Conservation (phyloP, 2,329 filamentous ascomycete species). For the Phaeomoniella chlamydospora region DNA sequence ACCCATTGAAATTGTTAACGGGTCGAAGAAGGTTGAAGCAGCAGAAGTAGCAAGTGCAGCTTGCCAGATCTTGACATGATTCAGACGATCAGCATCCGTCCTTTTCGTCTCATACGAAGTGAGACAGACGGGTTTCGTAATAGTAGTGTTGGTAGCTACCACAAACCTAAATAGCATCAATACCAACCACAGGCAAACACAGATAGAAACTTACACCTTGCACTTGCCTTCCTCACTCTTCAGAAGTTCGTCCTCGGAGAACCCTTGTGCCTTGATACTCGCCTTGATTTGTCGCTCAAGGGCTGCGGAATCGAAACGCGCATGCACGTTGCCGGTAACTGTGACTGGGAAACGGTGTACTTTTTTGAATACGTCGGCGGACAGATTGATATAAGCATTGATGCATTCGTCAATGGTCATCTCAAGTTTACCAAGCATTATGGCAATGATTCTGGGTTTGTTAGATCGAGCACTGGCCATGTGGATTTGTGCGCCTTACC, state of each 20-base stretch:
- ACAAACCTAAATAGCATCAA: background rate
- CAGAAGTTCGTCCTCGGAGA: too few species aligned
- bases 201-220: too few species aligned
- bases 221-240: too few species aligned
- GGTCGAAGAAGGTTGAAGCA: conserved; percentile 25
- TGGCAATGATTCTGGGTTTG: conserved; percentile 25
- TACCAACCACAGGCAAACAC: background rate
- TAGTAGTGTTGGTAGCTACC: too few species aligned
- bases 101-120: too few species aligned
- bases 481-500: conserved; percentile 13
- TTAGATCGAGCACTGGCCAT: background rate
- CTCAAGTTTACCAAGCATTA: conserved; percentile 31
- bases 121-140: too few species aligned
- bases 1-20: conserved; percentile 21
- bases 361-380: conserved; percentile 4
- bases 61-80: conserved; percentile 22
- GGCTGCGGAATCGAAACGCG: conserved; percentile 13
- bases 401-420: conserved; percentile 31
- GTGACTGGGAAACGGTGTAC: conserved; percentile 7
- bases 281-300: conserved; percentile 12
- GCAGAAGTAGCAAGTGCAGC: conserved; percentile 29
- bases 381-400: conserved; percentile 16
- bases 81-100: too few species aligned
- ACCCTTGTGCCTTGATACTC: too few species aligned
- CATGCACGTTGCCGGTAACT: conserved; percentile 9